phyloP scores from a whole-genome alignment of 148 eudicot species.

The Rhododendron vialii region DNA sequence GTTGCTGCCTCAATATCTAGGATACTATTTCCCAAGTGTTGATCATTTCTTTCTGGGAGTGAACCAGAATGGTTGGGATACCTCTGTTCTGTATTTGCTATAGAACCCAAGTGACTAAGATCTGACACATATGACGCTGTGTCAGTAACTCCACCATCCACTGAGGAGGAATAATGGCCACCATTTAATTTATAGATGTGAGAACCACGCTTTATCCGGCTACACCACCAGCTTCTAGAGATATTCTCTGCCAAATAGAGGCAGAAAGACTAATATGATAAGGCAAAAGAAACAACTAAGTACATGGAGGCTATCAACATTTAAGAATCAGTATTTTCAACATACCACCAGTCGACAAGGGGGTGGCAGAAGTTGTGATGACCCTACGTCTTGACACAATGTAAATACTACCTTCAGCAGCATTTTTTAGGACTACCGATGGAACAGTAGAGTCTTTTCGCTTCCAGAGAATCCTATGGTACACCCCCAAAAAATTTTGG shows the following conservation, averaged over 20 bases:
- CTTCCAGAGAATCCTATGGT: slow-evolving; percentile 33
- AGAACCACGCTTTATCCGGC: slow-evolving; percentile 13
- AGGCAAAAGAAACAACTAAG: neutral
- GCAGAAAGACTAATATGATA: neutral
- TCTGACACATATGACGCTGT: slow-evolving; percentile 25
- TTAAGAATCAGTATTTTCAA: neutral
- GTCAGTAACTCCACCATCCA: slow-evolving; percentile 8
- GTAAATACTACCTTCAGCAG: slow-evolving; percentile 59
- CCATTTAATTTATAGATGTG: slow-evolving; percentile 4
- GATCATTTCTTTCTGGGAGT: slow-evolving; percentile 12
- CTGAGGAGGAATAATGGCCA: slow-evolving; percentile 11
- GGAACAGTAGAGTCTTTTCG: slow-evolving; percentile 51
- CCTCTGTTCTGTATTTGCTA: slow-evolving; percentile 10
- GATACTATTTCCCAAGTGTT: slow-evolving; percentile 13
- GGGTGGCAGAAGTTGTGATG: slow-evolving; percentile 39
- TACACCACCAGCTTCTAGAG: slow-evolving; percentile 11
- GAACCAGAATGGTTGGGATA: slow-evolving; percentile 11
- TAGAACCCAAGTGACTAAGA: slow-evolving; percentile 24
- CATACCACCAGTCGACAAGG: slow-evolving; percentile 43
- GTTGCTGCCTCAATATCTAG: slow-evolving; percentile 17
- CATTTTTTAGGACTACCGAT: slow-evolving; percentile 48
- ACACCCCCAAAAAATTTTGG: neutral
- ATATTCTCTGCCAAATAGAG: slow-evolving; percentile 18
- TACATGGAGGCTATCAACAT: neutral
- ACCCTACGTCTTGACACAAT: slow-evolving; percentile 55